Conservation (phyloP, 1,139 yeast species). For the Torulaspora globosa region DNA sequence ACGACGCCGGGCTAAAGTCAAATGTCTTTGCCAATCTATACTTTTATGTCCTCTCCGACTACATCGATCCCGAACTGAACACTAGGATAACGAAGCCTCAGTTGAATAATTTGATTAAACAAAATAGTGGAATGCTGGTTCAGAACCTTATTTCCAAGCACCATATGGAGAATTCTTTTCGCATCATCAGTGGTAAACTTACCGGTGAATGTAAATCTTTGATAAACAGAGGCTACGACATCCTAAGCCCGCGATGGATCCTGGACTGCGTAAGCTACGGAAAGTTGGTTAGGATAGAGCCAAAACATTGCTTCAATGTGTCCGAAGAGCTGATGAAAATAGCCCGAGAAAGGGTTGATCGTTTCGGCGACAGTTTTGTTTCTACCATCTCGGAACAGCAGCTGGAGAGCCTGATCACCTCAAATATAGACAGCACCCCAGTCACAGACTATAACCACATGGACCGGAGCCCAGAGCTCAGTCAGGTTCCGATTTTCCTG, state of each 20-base stretch:
- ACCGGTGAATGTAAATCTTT: conserved; percentile 47
- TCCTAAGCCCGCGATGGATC: conserved; percentile 69
- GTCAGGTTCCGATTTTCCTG: conserved; percentile 22
- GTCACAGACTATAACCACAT: background rate
- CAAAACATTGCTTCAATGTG: conserved; percentile 48
- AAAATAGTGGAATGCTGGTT: conserved; percentile 49
- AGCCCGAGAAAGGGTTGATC: conserved; percentile 41
- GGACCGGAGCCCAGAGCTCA: conserved; percentile 6
- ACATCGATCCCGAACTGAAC: conserved; percentile 34
- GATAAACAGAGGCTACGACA: conserved; percentile 49
- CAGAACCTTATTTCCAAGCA: conserved; percentile 26
- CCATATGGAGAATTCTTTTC: conserved; percentile 13
- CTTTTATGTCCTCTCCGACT: conserved; percentile 46
- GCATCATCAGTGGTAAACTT: conserved; percentile 46
- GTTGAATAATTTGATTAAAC: conserved; percentile 41
- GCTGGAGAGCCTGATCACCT: conserved; percentile 10
- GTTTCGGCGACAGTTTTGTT: conserved; percentile 53
- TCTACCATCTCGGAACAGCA: conserved; percentile 31
- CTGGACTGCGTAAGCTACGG: conserved; percentile 54
- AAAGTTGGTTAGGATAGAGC: conserved; percentile 53
- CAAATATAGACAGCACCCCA: background rate
- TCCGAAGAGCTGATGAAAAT: conserved; percentile 29
- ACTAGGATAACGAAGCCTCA: conserved; percentile 39
- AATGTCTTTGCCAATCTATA: conserved; percentile 37
- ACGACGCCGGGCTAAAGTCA: conserved; percentile 10